Percentiles rank a stretch among this genome's conserved stretches.
These are phyloP conservation scores for Perkinsela sp. DNA, from an alignment of 208 protist species.

Conservation along the genomic window DNA sequence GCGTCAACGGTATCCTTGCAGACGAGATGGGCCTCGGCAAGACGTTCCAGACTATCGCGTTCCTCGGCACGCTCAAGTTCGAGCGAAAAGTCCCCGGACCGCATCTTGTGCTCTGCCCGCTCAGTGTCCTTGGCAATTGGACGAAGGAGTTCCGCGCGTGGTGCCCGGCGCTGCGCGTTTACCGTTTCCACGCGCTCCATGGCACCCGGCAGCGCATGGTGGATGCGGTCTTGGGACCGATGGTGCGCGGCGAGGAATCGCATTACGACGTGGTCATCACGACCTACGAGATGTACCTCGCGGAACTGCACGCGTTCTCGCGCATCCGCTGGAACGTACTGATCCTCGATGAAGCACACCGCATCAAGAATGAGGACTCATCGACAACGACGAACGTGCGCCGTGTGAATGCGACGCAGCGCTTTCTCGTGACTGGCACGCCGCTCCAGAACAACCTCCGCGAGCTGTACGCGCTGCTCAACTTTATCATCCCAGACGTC, in stretches of 20 bases:
- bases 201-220: constrained; percentile 50
- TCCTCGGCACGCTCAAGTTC: constrained; percentile 79
- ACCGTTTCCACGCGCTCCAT: constrained; percentile 76
- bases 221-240: constrained; percentile 21
- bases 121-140: constrained; percentile 91
- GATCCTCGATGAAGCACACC: constrained; percentile 97
- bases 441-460: constrained; percentile 88
- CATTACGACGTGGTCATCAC: constrained; percentile 75
- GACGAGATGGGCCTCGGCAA: constrained; percentile 97
- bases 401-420: constrained; percentile 36
- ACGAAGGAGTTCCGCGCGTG: constrained; percentile 80
- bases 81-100: constrained; percentile 60
- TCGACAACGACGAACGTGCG: constrained; percentile 23
- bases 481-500: constrained; percentile 69
- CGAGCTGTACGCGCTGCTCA: constrained; percentile 80
- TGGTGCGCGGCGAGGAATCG: constrained; percentile 11
- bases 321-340: constrained; percentile 76
- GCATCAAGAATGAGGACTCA: constrained; percentile 68
- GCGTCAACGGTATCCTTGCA: constrained; percentile 91
- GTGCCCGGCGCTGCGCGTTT: constrained; percentile 64
- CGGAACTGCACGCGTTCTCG: constrained; percentile 57
- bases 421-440: constrained; percentile 87
- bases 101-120: constrained; percentile 81
- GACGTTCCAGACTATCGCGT: constrained; percentile 83
- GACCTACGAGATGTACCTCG: constrained; percentile 81